Base-by-base conservation (phyloP, 139 green algal species). In the Chlorella sp. region DNA sequence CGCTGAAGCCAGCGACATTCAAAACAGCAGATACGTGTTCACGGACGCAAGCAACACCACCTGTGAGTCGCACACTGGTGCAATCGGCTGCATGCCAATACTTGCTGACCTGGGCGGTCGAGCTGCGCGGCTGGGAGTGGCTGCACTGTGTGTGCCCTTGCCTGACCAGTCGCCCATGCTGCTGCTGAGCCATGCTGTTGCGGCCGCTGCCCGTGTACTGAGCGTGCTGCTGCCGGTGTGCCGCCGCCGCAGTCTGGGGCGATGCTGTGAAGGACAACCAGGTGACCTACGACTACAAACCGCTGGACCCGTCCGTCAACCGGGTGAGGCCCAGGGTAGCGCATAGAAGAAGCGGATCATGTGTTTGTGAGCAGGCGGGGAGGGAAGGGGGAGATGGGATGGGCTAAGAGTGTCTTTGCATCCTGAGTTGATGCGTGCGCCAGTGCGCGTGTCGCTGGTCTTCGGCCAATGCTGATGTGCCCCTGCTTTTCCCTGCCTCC, bases 41-140 rank as follows among this genome's bases (percentile, higher is more conserved):
- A 74, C 68, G 7, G 68, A 74, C 34, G 32, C 34, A 34, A 30
- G 4, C 68, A 74, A 74, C 68, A 74, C 68, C 68, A 74, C 68
- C 2, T 36, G 68, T 74, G 17, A 28, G 68, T 44, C n/a, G n/a
- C 17, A 18, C 15, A 0, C 15, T 25, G 32, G 68, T n/a, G n/a
- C n/a, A n/a, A n/a, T n/a, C n/a, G n/a, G n/a, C n/a, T n/a, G n/a
- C n/a, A n/a, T n/a, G n/a, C n/a, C n/a, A n/a, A n/a, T n/a, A n/a
- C n/a, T n/a, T n/a, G n/a, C n/a, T n/a, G n/a, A n/a, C n/a, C n/a
- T n/a, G n/a, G n/a, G n/a, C n/a, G n/a, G n/a, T n/a, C n/a, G n/a
- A n/a, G n/a, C n/a, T n/a, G n/a, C n/a, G n/a, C n/a, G n/a, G n/a
- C n/a, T n/a, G n/a, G n/a, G n/a, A n/a, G n/a, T n/a, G n/a, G n/a